Base-by-base conservation (phyloP, 805 yeast genomes). In the Barnettozyma wickerhamii region DNA sequence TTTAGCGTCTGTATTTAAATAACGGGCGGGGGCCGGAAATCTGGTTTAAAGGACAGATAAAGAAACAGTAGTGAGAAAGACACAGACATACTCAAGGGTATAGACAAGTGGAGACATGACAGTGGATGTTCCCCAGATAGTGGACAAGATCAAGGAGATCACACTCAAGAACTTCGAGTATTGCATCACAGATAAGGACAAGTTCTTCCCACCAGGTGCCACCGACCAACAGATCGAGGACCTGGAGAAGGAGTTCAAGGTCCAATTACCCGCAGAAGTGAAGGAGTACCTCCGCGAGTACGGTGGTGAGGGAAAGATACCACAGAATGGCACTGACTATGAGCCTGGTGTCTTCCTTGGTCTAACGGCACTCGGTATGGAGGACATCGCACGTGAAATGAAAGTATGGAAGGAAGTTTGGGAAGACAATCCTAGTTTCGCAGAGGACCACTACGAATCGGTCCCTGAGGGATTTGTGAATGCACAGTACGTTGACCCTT, bases 321-420 rank as follows among this genome's bases (percentile, higher is more conserved):
- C 19, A 5, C 10, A 5, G 12, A 23, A 13, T 12, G 30, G 33
- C 14, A 12, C 15, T 7, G 30, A 19, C 5, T 5, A 28, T 18
- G 35, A 30, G 17, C 10, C 24, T n/a, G 47, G 47, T 2, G 12
- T 29, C 5, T 42, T 42, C 18, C 20, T 47, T 12, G 51, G 51
- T 9, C 28, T 42, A 3, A 17, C 24, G 2, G 36, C 41, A 10
- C 30, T 45, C 3, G 19, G 41, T 7, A 12, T 45, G 7, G 40
- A 35, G n/a, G 47, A 37, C 4, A 47, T 47, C 17, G 26, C 30
- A 19, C 17, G 42, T 13, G 51, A 47, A 15, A 28, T 45, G 38
- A 35, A 36, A 4, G 21, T 37, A 7, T 47, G 51, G 51, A 42
- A 45, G 17, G 29, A 45, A 24, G 51, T 47, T 6, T 24, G 34